Conservation (phyloP, 352 stramenopile genomes). For the Blastocystis hominis region DNA sequence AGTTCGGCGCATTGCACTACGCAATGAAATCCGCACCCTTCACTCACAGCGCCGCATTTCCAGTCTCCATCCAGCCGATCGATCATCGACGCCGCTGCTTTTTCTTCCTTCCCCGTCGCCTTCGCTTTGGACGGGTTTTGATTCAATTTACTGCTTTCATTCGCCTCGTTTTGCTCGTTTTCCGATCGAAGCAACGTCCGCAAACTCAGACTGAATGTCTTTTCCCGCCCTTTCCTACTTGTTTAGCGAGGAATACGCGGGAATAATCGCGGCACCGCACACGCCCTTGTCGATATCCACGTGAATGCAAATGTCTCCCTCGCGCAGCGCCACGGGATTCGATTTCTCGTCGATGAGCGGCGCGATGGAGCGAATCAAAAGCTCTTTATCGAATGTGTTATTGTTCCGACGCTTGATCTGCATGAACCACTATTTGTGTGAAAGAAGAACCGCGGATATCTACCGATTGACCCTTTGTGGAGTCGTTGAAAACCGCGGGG, state of each 20-base stretch:
- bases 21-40: background rate
- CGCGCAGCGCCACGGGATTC: constrained; percentile 17
- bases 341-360: background rate
- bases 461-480: background rate
- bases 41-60: constrained; percentile 16
- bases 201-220: constrained; percentile 20
- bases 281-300: constrained; percentile 54
- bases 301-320: constrained; percentile 52
- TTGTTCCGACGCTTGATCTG: constrained; percentile 50
- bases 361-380: background rate
- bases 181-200: constrained; percentile 3
- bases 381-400: constrained; percentile 32
- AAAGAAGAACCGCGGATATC: background rate
- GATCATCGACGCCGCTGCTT: background rate
- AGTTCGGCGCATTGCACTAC: constrained; percentile 52
- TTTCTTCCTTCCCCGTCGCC: background rate
- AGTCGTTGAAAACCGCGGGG: background rate
- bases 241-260: constrained; percentile 33
- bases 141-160: background rate
- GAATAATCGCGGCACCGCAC: constrained; percentile 27
- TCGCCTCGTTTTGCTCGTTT: background rate
- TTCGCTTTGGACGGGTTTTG: background rate
- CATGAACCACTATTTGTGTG: constrained; percentile 23
- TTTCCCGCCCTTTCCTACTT: background rate
- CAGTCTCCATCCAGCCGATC: constrained; percentile 11